These are phyloP conservation scores for Magnaporthiopsis incrustans DNA, from an alignment of 2,329 filamentous ascomycete genomes.

Conservation along the genomic window DNA sequence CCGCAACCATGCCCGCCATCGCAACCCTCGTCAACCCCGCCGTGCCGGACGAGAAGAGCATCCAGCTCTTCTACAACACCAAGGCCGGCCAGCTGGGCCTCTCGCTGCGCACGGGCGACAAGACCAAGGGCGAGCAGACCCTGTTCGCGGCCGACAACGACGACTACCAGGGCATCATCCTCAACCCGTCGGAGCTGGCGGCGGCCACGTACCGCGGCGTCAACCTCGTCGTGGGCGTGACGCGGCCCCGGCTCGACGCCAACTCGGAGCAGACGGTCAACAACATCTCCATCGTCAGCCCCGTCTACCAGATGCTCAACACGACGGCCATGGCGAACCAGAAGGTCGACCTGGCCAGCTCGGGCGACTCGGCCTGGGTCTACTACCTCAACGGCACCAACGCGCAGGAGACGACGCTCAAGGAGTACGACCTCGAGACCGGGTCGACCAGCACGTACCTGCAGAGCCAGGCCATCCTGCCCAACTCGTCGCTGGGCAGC, in stretches of 20 bases:
- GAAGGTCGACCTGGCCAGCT: background rate
- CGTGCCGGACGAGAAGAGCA: conserved; percentile 1
- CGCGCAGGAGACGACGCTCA: conserved; percentile 2
- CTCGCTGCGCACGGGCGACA: background rate
- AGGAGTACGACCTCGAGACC: conserved; percentile 4
- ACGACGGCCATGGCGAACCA: background rate
- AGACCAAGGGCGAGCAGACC: background rate
- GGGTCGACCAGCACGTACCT: conserved; percentile 2
- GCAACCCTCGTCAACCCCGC: background rate
- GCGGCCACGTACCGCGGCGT: conserved; percentile 2
- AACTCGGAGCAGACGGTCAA: conserved; percentile 3
- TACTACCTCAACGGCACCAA: conserved; percentile 4
- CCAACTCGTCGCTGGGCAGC: conserved; percentile 1
- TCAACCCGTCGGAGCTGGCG: conserved; percentile 1
- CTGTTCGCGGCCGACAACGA: background rate
- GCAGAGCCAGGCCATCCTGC: conserved; percentile 1
- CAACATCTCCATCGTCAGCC: conserved; percentile 4
- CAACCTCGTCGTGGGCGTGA: conserved; percentile 1
- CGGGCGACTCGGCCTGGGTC: conserved; percentile 1
- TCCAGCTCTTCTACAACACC: conserved; percentile 4
- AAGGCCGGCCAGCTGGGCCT: background rate
- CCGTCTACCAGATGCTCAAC: conserved; percentile 1
- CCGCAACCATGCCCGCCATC: background rate
- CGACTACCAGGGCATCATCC: background rate
- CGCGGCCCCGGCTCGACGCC: background rate